Base-by-base conservation (phyloP, 768 basidiomycete genomes). In the Fibroporia radiculosa region DNA sequence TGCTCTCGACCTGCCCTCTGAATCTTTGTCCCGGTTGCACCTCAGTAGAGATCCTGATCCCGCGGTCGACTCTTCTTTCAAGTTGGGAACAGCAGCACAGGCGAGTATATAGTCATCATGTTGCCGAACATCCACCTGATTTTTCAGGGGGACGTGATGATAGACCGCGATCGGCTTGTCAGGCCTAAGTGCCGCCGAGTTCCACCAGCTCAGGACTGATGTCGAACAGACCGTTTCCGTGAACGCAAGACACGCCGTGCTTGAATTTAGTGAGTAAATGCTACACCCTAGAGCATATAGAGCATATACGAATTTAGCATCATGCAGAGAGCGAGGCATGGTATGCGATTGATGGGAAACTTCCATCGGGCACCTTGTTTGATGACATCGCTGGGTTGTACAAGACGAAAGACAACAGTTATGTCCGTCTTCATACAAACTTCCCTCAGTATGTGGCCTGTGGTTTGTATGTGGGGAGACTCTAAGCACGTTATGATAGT, bases 341-440 rank as follows among this genome's bases (percentile, higher is more conserved):
- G 53, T 77, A 78, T 50, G 69, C 69, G 0, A 34, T 76, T 0
- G 64, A 77, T 48, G 68, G 62, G 2, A 22, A 61, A 23, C 37
- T 65, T 11, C 64, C 68, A 16, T 40, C 51, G 8, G 59, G 56
- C 6, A 38, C 54, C 1, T 4, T 68, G 4, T 78, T 72, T 66
- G 78, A 80, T 44, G 53, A 53, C 6, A 65, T 80, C 11, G 74
- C 73, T 1, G 80, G 78, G 1, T 40, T 76, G 0, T 81, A 80
- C 52, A 54, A 60, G 28, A 78, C 78, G n/a, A 72, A 69, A 46
- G 72, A 76, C 47, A 55, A 69, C 38, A 60, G 68, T 34, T 74
- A 62, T 50, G 72, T 81, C 13, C 66, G 79, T 23, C 69, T 78
- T 10, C 80, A 82, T 48, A 78, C 79, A 16, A 81, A 81, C 44